Evolutionary conservation across 305 asterid species (phyloP).

Genomic region (Solanum hybrid): DNA sequence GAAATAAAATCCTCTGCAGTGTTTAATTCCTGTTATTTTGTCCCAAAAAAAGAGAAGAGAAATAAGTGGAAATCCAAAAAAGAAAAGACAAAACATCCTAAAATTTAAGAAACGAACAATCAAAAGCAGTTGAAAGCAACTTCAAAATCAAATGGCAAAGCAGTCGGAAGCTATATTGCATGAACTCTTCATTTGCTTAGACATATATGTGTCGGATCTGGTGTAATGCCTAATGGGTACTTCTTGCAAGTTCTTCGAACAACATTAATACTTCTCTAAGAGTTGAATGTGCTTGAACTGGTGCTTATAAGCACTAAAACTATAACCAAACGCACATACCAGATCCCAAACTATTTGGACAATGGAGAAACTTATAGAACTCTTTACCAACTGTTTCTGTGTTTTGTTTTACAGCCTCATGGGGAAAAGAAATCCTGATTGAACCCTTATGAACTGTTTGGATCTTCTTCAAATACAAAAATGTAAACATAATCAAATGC

Average conservation of each 20-base stretch:
- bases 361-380: not conserved
- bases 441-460: not conserved
- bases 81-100: not conserved
- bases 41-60: not conserved
- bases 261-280: not conserved
- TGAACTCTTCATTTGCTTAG: not conserved
- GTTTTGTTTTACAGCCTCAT: not conserved
- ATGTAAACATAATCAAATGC: not conserved
- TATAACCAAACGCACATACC: not conserved
- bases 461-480: not conserved
- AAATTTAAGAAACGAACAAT: not conserved
- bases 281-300: not conserved
- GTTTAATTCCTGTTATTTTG: constrained; percentile 69
- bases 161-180: not conserved
- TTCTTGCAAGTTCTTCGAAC: not conserved
- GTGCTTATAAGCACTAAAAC: not conserved
- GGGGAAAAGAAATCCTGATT: not conserved
- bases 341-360: constrained; percentile 3
- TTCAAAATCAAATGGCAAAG: not conserved
- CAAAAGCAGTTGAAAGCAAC: not conserved
- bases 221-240: not conserved
- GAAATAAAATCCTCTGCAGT: constrained; percentile 89
- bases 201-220: not conserved
- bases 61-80: constrained; percentile 9
- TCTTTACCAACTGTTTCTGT: not conserved